Conservation (phyloP, 2,329 filamentous ascomycete genomes). For the Trichophyton mentagrophytes region DNA sequence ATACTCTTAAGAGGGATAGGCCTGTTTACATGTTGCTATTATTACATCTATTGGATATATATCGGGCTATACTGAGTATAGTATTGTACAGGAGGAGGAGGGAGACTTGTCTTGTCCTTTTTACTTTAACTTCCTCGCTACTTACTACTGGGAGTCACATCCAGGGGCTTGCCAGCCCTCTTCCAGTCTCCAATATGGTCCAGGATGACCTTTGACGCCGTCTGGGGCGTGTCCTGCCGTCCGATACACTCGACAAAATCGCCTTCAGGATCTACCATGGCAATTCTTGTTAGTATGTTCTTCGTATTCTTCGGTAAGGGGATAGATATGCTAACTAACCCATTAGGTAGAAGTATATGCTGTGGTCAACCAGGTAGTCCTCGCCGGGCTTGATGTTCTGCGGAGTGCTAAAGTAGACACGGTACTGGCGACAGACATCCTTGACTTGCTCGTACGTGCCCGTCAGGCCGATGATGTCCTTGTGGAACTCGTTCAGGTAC, state of each 20-base stretch:
- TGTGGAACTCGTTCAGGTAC: slow-evolving; percentile 86
- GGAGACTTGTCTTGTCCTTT: background rate
- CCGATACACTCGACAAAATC: slow-evolving; percentile 97
- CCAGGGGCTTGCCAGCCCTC: slow-evolving; percentile 40
- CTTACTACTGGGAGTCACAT: slow-evolving; percentile 23
- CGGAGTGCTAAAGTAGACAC: slow-evolving; percentile 95
- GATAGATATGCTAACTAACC: slow-evolving; percentile 37
- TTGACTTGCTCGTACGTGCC: slow-evolving; percentile 92
- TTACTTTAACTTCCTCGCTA: background rate
- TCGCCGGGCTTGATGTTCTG: slow-evolving; percentile 77
- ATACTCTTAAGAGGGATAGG: background rate
- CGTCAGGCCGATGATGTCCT: slow-evolving; percentile 72
- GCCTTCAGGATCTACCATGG: slow-evolving; percentile 64
- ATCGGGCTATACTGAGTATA: no score
- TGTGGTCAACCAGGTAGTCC: slow-evolving; percentile 96
- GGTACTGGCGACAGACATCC: slow-evolving; percentile 84
- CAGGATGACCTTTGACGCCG: slow-evolving; percentile 69
- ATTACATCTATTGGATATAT: background rate
- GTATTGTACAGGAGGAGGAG: background rate
- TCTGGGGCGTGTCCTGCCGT: slow-evolving; percentile 79
- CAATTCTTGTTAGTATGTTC: background rate
- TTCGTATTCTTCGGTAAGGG: background rate
- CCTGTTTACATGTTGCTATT: background rate
- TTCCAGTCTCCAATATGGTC: slow-evolving; percentile 75
- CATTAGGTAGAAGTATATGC: slow-evolving; percentile 99